A percentile compares a stretch with the other conserved stretches of the same genome.
phyloP scores from a whole-genome alignment of 768 basidiomycete species.

The Aureoboletus auriporus region DNA sequence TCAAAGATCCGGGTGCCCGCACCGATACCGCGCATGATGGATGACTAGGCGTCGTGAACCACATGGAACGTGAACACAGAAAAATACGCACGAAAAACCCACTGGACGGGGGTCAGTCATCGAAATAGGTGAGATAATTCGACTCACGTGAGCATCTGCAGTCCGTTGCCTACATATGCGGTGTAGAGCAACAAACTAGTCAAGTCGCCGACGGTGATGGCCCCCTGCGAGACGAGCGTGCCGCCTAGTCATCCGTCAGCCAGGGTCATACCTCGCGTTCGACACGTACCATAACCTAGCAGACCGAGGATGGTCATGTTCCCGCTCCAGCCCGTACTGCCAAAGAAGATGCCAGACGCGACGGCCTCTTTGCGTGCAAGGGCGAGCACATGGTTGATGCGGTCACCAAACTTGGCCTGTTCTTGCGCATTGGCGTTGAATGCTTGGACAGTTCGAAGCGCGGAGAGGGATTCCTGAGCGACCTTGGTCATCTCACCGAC shows the following conservation, averaged over 20 bases:
- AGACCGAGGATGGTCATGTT: constrained; percentile 87
- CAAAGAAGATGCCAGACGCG: constrained; percentile 91
- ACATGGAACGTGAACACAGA: not conserved
- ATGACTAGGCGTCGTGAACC: constrained; percentile 48
- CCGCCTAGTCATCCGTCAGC: constrained; percentile 54
- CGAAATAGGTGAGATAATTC: not conserved
- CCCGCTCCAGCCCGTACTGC: constrained; percentile 87
- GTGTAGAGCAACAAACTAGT: constrained; percentile 90
- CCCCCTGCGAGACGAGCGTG: constrained; percentile 81
- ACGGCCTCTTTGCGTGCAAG: constrained; percentile 85
- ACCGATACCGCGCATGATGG: constrained; percentile 95
- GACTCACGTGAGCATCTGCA: constrained; percentile 74
- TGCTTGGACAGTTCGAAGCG: constrained; percentile 85
- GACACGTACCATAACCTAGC: constrained; percentile 76
- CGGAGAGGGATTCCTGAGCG: constrained; percentile 86
- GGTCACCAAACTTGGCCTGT: constrained; percentile 67
- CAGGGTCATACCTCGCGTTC: not conserved
- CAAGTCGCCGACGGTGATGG: constrained; percentile 88
- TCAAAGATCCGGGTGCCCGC: constrained; percentile 94
- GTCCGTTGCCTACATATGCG: constrained; percentile 78
- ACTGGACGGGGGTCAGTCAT: constrained; percentile 18
- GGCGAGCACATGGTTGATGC: constrained; percentile 58
- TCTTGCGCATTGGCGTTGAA: constrained; percentile 84
- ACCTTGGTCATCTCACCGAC: constrained; percentile 92
- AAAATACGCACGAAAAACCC: constrained; percentile 36